Conservation (phyloP, 1,284 basidiomycete genomes). For the Microbotryum scabiosae region DNA sequence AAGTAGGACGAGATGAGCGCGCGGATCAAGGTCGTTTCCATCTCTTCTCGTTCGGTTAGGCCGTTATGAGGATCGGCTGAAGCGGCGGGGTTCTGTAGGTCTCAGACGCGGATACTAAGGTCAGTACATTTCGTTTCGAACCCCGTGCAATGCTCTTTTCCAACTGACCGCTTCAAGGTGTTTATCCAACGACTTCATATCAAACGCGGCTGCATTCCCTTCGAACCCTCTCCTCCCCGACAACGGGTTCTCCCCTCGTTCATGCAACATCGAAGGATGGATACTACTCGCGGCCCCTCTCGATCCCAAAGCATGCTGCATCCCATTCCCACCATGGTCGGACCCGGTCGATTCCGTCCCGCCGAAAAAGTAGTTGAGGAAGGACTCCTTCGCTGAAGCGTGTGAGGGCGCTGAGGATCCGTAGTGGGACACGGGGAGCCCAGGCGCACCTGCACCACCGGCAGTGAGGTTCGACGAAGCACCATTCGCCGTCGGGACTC, state of each 20-base stretch:
- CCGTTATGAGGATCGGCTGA: conserved; percentile 4
- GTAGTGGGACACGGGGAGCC: conserved; percentile 33
- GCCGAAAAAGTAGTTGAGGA: conserved; percentile 91
- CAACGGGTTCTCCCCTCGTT: conserved; percentile 39
- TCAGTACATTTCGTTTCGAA: background rate
- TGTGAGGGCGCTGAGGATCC: conserved; percentile 45
- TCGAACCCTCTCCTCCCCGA: conserved; percentile 56
- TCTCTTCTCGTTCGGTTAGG: conserved; percentile 67
- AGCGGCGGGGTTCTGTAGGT: too few relatives aligned
- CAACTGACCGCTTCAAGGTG: conserved; percentile 48
- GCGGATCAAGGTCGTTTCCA: conserved; percentile 92
- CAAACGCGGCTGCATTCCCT: conserved; percentile 76
- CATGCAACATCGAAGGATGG: background rate
- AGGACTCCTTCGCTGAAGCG: conserved; percentile 65
- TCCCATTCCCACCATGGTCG: conserved; percentile 4
- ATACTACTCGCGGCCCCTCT: background rate
- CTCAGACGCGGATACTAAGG: background rate
- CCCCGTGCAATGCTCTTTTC: background rate
- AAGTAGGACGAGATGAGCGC: conserved; percentile 94
- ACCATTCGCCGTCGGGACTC: background rate
- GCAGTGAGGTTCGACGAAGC: background rate
- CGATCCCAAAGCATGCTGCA: conserved; percentile 2
- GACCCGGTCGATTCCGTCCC: conserved; percentile 53
- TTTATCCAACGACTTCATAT: conserved; percentile 97
- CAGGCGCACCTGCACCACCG: conserved; percentile 35